Conservation (phyloP, 441 rosid genomes). For the Aquilaria agallochum region DNA sequence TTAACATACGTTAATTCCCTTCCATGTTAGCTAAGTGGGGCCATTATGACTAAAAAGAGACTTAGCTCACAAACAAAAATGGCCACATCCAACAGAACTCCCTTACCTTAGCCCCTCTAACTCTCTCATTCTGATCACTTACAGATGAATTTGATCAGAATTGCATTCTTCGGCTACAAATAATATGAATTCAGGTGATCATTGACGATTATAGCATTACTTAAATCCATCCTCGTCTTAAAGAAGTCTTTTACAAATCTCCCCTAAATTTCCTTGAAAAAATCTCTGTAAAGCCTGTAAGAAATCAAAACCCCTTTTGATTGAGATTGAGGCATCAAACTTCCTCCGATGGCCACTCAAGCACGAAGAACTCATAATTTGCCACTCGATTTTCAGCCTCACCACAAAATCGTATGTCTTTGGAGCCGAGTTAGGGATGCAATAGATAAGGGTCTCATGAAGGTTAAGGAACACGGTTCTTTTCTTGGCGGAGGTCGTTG, state of each 20-base stretch:
- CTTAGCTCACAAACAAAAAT: no score
- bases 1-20: no score
- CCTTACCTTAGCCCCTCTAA: conserved; percentile 32
- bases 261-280: conserved; percentile 58
- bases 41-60: no score
- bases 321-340: conserved; percentile 52
- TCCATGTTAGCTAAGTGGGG: no score
- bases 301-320: conserved; percentile 39
- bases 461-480: conserved; percentile 79
- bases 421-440: conserved; percentile 64
- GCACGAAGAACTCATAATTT: conserved; percentile 57
- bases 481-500: conserved; percentile 29
- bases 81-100: background rate
- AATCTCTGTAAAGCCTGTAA: conserved; percentile 57
- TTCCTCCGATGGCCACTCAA: conserved; percentile 84
- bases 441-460: conserved; percentile 85
- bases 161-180: conserved; percentile 73
- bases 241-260: conserved; percentile 70
- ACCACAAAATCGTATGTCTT: conserved; percentile 54
- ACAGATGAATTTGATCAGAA: conserved; percentile 56
- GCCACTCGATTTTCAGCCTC: conserved; percentile 60
- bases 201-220: conserved; percentile 63
- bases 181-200: conserved; percentile 30
- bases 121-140: conserved; percentile 55
- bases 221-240: conserved; percentile 50